phyloP scores from a whole-genome alignment of 176 grass and related monocot species.

The Ensete glaucum region DNA sequence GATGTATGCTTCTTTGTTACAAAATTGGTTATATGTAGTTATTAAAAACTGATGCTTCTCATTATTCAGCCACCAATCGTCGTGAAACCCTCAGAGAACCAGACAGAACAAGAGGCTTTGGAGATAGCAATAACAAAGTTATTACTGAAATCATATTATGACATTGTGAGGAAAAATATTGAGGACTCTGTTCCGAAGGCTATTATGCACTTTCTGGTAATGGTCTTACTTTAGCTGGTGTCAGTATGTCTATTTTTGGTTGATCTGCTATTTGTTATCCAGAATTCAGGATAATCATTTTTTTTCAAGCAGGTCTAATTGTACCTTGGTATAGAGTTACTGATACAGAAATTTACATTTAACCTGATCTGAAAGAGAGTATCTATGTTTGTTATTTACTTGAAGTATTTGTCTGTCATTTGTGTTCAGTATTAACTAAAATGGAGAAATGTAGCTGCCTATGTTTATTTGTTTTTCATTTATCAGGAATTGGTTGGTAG shows the following conservation, averaged over 20 bases:
- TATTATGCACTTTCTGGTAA: conserved; percentile 97
- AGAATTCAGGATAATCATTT: neutral
- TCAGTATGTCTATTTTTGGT: neutral
- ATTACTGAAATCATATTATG: conserved; percentile 95
- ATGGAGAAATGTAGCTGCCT: neutral
- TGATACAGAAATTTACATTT: neutral
- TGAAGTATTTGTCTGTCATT: neutral
- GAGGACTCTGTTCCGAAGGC: conserved; percentile 93
- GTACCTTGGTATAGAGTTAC: neutral
- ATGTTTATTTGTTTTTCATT: neutral
- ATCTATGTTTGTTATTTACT: neutral
- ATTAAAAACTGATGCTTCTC: conserved; percentile 27
- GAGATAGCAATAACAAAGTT: conserved; percentile 97
- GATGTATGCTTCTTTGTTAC: conserved; percentile 4
- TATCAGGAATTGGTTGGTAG: neutral
- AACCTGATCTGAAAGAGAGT: neutral
- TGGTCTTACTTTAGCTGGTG: neutral
- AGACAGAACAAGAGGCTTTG: conserved; percentile 88
- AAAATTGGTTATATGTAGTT: conserved; percentile 13
- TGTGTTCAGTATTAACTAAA: neutral
- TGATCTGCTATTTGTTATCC: neutral
- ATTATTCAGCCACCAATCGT: conserved; percentile 64
- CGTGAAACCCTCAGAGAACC: conserved; percentile 82
- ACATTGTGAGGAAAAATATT: conserved; percentile 95
- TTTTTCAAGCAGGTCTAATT: neutral